Evolutionary conservation across 2,329 filamentous ascomycete species (phyloP).

Genomic region (Thelonectria rubi): DNA sequence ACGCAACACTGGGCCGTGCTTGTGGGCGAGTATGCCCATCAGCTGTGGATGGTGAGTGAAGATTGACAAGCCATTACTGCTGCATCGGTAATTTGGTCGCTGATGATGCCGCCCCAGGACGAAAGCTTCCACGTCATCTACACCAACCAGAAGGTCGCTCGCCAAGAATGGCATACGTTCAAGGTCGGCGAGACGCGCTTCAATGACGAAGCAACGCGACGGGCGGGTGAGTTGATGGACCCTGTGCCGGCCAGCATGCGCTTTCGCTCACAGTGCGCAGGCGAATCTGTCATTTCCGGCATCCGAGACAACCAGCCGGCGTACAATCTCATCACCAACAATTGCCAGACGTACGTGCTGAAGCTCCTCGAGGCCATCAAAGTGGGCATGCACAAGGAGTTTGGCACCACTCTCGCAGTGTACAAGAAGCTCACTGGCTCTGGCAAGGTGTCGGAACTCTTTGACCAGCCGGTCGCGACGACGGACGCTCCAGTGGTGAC

Average conservation of each 20-base stretch:
- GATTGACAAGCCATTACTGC: background rate
- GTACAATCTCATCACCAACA: constrained; percentile 68
- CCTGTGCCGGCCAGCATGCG: background rate
- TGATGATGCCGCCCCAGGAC: constrained; percentile 47
- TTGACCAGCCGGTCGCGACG: constrained; percentile 37
- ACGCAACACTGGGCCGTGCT: constrained; percentile 69
- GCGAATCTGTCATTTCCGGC: constrained; percentile 61
- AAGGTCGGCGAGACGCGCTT: constrained; percentile 62
- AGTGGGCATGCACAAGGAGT: constrained; percentile 58
- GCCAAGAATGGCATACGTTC: constrained; percentile 61
- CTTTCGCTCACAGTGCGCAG: constrained; percentile 41
- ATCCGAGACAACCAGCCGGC: constrained; percentile 59
- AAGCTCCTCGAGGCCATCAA: constrained; percentile 64
- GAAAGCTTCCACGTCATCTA: constrained; percentile 66
- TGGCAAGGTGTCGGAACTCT: constrained; percentile 62
- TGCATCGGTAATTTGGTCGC: too few relatives aligned
- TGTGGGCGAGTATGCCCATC: constrained; percentile 63
- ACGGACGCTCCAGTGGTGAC: constrained; percentile 40
- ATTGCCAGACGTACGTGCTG: constrained; percentile 67
- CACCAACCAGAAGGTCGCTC: constrained; percentile 58
- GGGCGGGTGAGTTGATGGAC: constrained; percentile 52
- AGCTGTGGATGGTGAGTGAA: constrained; percentile 65
- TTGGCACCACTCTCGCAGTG: constrained; percentile 62
- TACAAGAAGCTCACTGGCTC: constrained; percentile 60
- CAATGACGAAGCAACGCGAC: constrained; percentile 62